Evolutionary conservation across 1,284 basidiomycete species (phyloP).

Genomic region (Cryptococcus hybrid): DNA sequence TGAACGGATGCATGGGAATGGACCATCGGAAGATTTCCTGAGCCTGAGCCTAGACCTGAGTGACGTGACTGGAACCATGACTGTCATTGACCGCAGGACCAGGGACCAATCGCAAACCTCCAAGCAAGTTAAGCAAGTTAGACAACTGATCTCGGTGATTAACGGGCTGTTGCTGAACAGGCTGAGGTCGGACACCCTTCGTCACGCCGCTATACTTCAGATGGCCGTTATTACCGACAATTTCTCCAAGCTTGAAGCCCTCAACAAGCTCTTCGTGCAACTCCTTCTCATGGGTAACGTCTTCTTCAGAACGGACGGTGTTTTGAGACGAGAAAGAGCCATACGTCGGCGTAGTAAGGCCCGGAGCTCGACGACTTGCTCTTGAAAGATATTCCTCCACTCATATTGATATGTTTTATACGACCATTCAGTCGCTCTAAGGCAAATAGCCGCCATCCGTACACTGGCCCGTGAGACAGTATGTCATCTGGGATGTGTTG

Average conservation of each 20-base stretch:
- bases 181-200: constrained; percentile 32
- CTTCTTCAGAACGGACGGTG: too few species aligned
- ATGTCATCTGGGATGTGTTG: background rate
- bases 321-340: too few species aligned
- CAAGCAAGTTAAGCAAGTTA: constrained; percentile 14
- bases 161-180: constrained; percentile 1
- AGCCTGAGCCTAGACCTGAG: too few species aligned
- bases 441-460: background rate
- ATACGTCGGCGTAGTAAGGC: background rate
- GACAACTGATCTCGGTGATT: constrained; percentile 34
- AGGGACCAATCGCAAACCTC: too few species aligned
- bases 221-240: constrained; percentile 14
- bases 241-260: background rate
- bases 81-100: too few species aligned
- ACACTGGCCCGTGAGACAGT: background rate
- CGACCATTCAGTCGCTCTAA: background rate
- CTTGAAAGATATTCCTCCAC: background rate
- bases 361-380: background rate
- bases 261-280: too few species aligned
- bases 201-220: constrained; percentile 45
- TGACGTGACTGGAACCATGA: too few species aligned
- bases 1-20: too few species aligned
- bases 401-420: background rate
- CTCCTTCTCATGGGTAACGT: too few species aligned
- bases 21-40: too few species aligned